These are phyloP conservation scores for Phytophthora uliginosa DNA, from an alignment of 352 stramenopile genomes.

Conservation along the genomic window DNA sequence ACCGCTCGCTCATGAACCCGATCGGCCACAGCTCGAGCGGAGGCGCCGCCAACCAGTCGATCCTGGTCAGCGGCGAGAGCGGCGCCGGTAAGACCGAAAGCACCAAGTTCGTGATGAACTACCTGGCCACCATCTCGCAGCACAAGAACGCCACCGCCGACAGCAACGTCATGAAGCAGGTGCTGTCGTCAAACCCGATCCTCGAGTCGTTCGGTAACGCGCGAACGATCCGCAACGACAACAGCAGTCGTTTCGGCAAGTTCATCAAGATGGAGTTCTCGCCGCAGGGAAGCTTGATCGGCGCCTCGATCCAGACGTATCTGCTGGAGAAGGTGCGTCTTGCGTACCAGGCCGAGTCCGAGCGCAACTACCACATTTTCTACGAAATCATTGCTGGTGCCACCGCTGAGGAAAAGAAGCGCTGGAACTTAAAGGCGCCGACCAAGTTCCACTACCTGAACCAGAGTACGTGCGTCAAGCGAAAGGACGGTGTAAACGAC, in stretches of 20 bases:
- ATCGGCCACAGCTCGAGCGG: constrained; percentile 42
- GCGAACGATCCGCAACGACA: constrained; percentile 98
- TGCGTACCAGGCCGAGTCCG: constrained; percentile 92
- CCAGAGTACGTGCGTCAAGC: constrained; percentile 87
- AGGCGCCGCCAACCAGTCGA: constrained; percentile 87
- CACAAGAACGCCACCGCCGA: constrained; percentile 60
- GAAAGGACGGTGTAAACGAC: constrained; percentile 93
- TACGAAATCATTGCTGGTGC: constrained; percentile 94
- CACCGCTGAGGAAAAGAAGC: constrained; percentile 64
- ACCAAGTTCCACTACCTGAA: constrained; percentile 93
- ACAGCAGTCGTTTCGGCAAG: constrained; percentile 97
- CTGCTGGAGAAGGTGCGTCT: constrained; percentile 97
- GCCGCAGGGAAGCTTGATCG: constrained; percentile 76
- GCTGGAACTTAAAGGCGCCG: constrained; percentile 64
- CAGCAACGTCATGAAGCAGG: constrained; percentile 89
- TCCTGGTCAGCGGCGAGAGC: constrained; percentile 94
- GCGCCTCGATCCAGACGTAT: constrained; percentile 96
- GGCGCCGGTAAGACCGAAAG: constrained; percentile 98
- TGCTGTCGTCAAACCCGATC: constrained; percentile 98
- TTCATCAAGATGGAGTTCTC: constrained; percentile 98
- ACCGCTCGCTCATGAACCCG: constrained; percentile 80
- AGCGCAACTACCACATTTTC: constrained; percentile 98
- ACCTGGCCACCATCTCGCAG: constrained; percentile 93
- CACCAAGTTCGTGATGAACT: constrained; percentile 98
- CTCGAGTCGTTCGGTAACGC: constrained; percentile 99